Evolutionary conservation across 176 grass and related monocot genomes (phyloP), one percentile per base, ranked within the genome.

Genomic region (Alloteropsis semialata): DNA sequence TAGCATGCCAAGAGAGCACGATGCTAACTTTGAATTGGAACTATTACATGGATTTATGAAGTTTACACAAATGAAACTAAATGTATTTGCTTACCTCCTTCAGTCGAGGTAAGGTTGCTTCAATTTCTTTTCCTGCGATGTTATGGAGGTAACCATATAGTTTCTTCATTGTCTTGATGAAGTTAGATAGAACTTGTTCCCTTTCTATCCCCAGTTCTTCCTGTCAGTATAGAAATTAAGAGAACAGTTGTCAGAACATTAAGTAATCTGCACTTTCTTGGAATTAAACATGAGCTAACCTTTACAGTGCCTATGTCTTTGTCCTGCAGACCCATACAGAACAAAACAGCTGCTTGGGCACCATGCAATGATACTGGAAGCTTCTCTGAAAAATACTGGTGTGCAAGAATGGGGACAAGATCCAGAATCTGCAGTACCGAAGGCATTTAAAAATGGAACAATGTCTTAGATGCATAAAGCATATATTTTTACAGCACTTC

Each of bases 291-390:
- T 58, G 21, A 76, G 36, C 87, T 80, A 30, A 98, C 96, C 93
- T 93, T 95, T 57, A 90, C 65, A 81, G 72, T 64, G 69, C 88
- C 74, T 71, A 98, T 37, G 29, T 98, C 96, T 48, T 93, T 91
- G 84, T 93, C 92, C 86, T 98, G 93, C 41, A 98, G 85, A 77
- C 92, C 96, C 91, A 93, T 93, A 80, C 91, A 98, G 83, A 98
- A 87, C 70, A 98, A 81, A 63, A 98, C 91, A 50, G 91, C 76
- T 65, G 87, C 89, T 93, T 98, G 96, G 15, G 86, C 88, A 33
- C 61, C 79, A 87, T 84, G 80, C 59, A 95, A 84, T 59, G 89
- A 88, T 12, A 93, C 96, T 41, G 91, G 96, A 85, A 98, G 86
- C 71, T 91, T 98, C 79, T 92, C 91, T 27, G 94, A 88, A 76